phyloP scores from a whole-genome alignment of 2,329 filamentous ascomycete species.

The Fonsecaea erecta region DNA sequence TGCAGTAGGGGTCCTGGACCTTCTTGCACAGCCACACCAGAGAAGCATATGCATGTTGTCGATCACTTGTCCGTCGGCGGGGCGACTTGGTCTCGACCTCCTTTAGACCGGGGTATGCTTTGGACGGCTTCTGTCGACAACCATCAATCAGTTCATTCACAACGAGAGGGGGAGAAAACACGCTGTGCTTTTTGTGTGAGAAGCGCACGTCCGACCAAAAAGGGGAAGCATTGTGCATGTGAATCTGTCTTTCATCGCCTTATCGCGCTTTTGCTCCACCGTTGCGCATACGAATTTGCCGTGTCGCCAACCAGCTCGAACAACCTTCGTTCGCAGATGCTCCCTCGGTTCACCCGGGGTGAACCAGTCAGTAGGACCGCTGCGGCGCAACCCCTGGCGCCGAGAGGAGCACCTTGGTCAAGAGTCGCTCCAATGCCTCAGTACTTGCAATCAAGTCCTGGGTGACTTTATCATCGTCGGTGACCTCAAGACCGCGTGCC shows the following conservation, averaged over 20 bases:
- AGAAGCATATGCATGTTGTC: constrained; percentile 1
- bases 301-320: not conserved
- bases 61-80: not conserved
- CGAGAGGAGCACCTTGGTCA: constrained; percentile 10
- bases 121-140: not conserved
- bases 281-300: not conserved
- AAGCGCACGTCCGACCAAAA: not conserved
- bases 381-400: not conserved
- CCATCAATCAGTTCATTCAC: not conserved
- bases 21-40: not conserved
- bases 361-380: not conserved
- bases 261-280: not conserved
- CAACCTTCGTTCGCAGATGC: not conserved
- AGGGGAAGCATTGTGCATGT: not conserved
- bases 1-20: not conserved
- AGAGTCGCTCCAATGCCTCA: constrained; percentile 2
- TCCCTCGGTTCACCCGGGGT: not conserved
- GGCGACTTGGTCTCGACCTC: not conserved
- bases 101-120: not conserved
- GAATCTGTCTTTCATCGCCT: not conserved
- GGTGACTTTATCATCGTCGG: not conserved
- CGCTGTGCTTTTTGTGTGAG: not conserved
- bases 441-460: not conserved
- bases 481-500: not conserved
- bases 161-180: not conserved